A percentile compares a stretch with the other conserved stretches of the same genome.
These are phyloP conservation scores for Blastomyces gilchristii DNA, from an alignment of 2,329 filamentous ascomycete genomes.

Conservation along the genomic window DNA sequence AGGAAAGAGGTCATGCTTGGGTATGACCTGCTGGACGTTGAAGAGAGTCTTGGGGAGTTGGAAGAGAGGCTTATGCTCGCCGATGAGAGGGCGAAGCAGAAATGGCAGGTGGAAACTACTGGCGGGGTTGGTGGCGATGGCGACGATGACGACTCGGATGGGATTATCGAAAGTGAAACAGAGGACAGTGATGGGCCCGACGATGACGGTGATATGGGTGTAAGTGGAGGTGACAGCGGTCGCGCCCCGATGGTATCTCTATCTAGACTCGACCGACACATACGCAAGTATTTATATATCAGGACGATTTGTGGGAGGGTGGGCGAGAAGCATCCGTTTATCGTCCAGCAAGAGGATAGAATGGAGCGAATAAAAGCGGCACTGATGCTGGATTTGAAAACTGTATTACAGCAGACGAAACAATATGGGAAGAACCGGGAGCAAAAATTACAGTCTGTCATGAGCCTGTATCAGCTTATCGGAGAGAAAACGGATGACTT, in stretches of 20 bases:
- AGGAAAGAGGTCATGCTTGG: constrained; percentile 53
- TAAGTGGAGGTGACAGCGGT: constrained; percentile 22
- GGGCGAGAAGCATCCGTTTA: constrained; percentile 52
- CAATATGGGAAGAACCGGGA: constrained; percentile 42
- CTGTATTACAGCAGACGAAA: constrained; percentile 48
- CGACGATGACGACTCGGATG: constrained; percentile 21
- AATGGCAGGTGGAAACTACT: constrained; percentile 23
- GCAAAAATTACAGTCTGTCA: constrained; percentile 42
- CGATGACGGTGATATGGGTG: neutral
- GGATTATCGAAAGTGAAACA: constrained; percentile 10
- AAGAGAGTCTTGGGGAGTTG: constrained; percentile 46
- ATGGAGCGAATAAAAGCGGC: constrained; percentile 51
- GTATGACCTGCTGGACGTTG: constrained; percentile 38
- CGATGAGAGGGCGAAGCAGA: constrained; percentile 28
- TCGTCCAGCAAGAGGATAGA: constrained; percentile 47
- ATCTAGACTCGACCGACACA: constrained; percentile 45
- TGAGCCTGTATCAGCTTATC: constrained; percentile 52
- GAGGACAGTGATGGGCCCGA: neutral
- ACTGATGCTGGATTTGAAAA: constrained; percentile 54
- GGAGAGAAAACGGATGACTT: constrained; percentile 44
- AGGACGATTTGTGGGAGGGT: constrained; percentile 42
- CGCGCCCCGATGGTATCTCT: constrained; percentile 25
- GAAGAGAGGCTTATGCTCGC: constrained; percentile 60
- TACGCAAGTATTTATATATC: constrained; percentile 49
- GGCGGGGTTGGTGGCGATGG: constrained; percentile 29